Conservation (phyloP, 2,329 filamentous ascomycete species). For the Blumeria hordei region DNA sequence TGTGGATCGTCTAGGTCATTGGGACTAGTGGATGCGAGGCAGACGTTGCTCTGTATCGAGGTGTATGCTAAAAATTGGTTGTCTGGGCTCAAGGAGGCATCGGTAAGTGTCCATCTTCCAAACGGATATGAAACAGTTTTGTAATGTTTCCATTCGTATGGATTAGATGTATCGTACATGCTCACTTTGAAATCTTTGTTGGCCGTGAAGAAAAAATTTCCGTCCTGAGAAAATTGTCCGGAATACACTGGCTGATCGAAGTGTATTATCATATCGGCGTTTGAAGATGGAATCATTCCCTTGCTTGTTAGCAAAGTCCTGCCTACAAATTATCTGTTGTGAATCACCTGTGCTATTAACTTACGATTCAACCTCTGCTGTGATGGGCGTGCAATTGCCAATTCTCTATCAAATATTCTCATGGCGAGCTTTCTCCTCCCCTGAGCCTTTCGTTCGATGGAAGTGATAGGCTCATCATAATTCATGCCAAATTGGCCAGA, state of each 20-base stretch:
- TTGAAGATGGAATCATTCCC: conserved; percentile 52
- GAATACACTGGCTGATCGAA: conserved; percentile 75
- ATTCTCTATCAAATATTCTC: conserved; percentile 56
- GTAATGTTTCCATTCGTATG: conserved; percentile 88
- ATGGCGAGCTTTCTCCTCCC: conserved; percentile 30
- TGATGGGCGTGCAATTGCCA: conserved; percentile 41
- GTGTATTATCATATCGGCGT: conserved; percentile 68
- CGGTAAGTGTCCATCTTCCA: conserved; percentile 89
- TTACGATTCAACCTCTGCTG: conserved; percentile 34
- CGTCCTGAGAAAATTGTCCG: conserved; percentile 88
- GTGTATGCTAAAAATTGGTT: conserved; percentile 83
- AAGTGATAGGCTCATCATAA: conserved; percentile 26
- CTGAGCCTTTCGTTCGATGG: conserved; percentile 20
- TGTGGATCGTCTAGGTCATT: conserved; percentile 59
- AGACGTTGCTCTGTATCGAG: conserved; percentile 65
- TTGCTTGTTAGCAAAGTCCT: conserved; percentile 16
- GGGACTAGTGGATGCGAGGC: conserved; percentile 68
- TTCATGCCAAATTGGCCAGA: conserved; percentile 58
- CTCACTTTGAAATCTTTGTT: conserved; percentile 83
- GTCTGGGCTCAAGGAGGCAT: conserved; percentile 74
- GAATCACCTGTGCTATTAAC: conserved; percentile 41
- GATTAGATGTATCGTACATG: conserved; percentile 94
- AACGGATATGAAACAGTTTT: conserved; percentile 69
- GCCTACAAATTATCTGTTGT: neutral
- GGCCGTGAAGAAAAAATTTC: conserved; percentile 88